phyloP scores from a whole-genome alignment of 177 flowering plant genomes.

The Vitis hybrid region DNA sequence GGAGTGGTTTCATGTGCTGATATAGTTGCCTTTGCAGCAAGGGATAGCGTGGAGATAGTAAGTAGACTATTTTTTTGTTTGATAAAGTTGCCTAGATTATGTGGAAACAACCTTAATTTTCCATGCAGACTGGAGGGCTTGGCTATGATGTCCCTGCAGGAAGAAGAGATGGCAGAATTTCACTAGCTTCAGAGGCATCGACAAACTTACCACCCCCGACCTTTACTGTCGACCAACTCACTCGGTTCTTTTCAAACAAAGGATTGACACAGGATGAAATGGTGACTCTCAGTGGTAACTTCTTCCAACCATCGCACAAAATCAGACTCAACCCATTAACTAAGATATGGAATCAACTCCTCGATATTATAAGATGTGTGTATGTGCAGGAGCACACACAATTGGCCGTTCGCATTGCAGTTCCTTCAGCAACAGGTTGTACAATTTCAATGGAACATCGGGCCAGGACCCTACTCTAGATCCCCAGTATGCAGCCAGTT shows the following conservation, averaged over 20 bases:
- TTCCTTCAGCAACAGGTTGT: conserved; percentile 48
- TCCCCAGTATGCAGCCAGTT: conserved; percentile 34
- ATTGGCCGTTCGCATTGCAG: conserved; percentile 64
- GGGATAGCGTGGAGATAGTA: conserved; percentile 58
- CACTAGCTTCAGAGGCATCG: conserved; percentile 38
- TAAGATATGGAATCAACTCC: background rate
- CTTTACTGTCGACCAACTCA: conserved; percentile 13
- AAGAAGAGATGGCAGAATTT: conserved; percentile 53
- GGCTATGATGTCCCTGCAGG: conserved; percentile 46
- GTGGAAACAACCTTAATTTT: background rate
- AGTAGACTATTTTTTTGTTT: too few relatives aligned
- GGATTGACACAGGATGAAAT: conserved; percentile 62
- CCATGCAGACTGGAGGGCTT: conserved; percentile 35
- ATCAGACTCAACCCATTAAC: background rate
- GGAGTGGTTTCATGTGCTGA: conserved; percentile 85
- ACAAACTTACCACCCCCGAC: conserved; percentile 22
- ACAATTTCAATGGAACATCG: conserved; percentile 41
- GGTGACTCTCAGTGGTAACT: conserved; percentile 72
- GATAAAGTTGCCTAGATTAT: background rate
- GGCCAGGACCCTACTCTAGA: conserved; percentile 57
- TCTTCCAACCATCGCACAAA: background rate
- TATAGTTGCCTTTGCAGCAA: conserved; percentile 71
- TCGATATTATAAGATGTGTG: too few relatives aligned
- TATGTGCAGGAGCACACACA: conserved; percentile 63
- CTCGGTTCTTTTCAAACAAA: conserved; percentile 45